Evolutionary conservation across 371 early-diverging fungal genomes (phyloP).

Genomic region (Dichotomocladium elegans): DNA sequence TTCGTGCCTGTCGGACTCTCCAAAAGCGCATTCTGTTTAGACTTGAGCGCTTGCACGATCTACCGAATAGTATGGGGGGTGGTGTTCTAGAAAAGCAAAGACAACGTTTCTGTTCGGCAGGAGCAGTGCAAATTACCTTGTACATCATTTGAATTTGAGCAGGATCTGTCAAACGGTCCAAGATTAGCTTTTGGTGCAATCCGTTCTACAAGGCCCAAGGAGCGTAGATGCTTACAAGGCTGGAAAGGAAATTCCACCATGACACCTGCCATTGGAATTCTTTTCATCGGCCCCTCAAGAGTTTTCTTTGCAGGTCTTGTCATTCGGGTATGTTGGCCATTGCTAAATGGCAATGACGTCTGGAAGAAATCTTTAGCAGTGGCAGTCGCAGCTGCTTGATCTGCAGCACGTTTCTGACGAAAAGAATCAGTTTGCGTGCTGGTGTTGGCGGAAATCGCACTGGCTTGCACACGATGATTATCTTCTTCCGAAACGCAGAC

Average conservation of each 20-base stretch:
- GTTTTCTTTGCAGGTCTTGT: background rate
- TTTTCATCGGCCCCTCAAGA: conserved; percentile 1
- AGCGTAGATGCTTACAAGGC: conserved; percentile 39
- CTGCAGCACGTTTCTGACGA: too few species aligned
- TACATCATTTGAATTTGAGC: conserved; percentile 61
- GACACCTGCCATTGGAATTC: conserved; percentile 31
- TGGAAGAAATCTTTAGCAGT: too few species aligned
- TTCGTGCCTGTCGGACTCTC: conserved; percentile 58
- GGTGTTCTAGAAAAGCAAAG: too few species aligned
- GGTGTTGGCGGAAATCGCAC: too few species aligned
- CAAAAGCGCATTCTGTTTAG: conserved; percentile 46
- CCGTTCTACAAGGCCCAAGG: background rate
- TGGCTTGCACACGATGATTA: too few species aligned
- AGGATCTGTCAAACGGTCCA: conserved; percentile 38
- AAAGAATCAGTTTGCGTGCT: too few species aligned
- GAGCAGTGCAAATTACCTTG: conserved; percentile 22
- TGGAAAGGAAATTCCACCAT: conserved; percentile 50
- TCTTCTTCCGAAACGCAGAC: too few species aligned
- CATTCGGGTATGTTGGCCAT: too few species aligned
- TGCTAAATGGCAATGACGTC: too few species aligned
- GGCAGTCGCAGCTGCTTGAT: too few species aligned
- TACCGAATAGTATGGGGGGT: conserved; percentile 5
- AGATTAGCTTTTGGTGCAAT: too few species aligned
- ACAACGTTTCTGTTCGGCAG: background rate
- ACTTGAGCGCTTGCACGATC: conserved; percentile 51